phyloP scores from a whole-genome alignment of 2,329 filamentous ascomycete genomes.

The Cadophora luteo-olivacea region DNA sequence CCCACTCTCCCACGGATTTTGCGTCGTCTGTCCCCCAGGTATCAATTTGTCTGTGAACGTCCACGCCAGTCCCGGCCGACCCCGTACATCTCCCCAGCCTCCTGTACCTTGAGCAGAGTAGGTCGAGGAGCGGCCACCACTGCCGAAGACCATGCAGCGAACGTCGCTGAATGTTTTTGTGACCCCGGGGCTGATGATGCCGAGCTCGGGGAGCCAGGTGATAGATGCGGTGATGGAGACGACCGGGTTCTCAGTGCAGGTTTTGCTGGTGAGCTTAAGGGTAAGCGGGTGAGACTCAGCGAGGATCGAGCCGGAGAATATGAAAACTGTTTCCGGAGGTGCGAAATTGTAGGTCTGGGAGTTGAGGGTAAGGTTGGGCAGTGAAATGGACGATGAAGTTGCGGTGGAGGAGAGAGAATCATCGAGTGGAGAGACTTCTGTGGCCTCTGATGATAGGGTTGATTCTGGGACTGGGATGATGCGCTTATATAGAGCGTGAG shows the following conservation, averaged over 20 bases:
- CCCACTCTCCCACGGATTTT: slow-evolving; percentile 5
- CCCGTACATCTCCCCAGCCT: neutral
- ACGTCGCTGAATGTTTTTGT: neutral
- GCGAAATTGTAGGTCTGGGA: neutral
- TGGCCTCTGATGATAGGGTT: neutral
- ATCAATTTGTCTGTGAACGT: neutral
- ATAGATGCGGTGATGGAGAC: slow-evolving; percentile 2
- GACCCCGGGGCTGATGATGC: neutral
- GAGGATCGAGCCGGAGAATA: neutral
- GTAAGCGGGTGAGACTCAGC: slow-evolving; percentile 1
- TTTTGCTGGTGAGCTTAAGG: neutral
- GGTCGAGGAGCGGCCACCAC: neutral
- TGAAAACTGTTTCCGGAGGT: neutral
- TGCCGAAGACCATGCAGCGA: neutral
- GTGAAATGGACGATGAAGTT: neutral
- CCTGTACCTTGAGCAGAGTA: slow-evolving; percentile 1
- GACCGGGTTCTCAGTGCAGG: neutral
- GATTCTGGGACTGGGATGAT: neutral
- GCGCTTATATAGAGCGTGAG: neutral
- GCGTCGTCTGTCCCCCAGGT: neutral
- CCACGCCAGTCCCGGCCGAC: neutral
- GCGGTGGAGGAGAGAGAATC: neutral
- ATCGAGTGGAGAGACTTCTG: neutral
- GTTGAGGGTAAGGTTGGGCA: neutral
- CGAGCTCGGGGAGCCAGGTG: neutral